Evolutionary conservation across 2,329 filamentous ascomycete genomes (phyloP).

Genomic region (Triangularia setosa): DNA sequence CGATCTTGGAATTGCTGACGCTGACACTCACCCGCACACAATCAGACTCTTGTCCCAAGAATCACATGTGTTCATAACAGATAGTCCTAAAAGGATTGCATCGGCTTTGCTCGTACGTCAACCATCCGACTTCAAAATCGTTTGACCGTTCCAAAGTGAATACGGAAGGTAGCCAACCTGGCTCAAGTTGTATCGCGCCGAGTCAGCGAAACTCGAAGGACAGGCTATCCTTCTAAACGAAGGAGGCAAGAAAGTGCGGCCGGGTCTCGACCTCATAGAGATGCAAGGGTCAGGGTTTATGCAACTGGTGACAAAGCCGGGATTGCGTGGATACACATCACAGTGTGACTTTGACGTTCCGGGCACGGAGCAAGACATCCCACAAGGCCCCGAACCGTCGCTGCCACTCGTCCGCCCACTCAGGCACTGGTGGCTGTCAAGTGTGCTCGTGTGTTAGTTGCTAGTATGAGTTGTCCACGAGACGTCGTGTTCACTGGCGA

Average conservation of each 20-base stretch:
- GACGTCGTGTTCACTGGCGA: not conserved
- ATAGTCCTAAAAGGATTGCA: not conserved
- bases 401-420: not conserved
- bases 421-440: not conserved
- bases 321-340: slow-evolving; percentile 3
- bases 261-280: slow-evolving; percentile 6
- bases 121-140: not conserved
- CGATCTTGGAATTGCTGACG: not conserved
- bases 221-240: slow-evolving; percentile 7
- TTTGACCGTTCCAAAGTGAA: not conserved
- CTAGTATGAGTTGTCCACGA: not conserved
- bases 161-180: not conserved
- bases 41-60: not conserved
- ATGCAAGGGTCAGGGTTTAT: slow-evolving; percentile 16
- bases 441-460: not conserved
- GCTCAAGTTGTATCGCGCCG: slow-evolving; percentile 5
- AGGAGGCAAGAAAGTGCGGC: not conserved
- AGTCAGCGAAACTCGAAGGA: slow-evolving; percentile 2
- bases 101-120: not conserved
- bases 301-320: not conserved
- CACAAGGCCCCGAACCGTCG: not conserved
- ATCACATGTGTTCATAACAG: not conserved
- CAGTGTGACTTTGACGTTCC: not conserved
- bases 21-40: not conserved
- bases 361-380: slow-evolving; percentile 15